Evolutionary conservation across 129 eudicot species (phyloP).

Genomic region (Centaurea solstitialis): DNA sequence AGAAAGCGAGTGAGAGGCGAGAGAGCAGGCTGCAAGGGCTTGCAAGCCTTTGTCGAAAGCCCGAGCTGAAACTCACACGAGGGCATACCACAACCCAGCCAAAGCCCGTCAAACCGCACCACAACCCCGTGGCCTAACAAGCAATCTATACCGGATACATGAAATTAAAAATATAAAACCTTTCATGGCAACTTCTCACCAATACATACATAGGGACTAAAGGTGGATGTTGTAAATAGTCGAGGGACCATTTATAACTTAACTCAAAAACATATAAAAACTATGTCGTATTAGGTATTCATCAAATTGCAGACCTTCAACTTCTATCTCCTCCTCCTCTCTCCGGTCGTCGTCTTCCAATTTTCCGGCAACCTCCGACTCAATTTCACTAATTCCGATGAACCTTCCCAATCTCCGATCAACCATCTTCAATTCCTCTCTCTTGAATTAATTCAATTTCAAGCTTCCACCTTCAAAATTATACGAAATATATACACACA

Average conservation of each 20-base stretch:
- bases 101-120: too few species aligned
- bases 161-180: too few species aligned
- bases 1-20: too few species aligned
- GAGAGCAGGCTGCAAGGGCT: too few species aligned
- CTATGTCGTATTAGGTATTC: slow-evolving; percentile 26
- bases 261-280: neutral
- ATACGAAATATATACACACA: slow-evolving; percentile 2
- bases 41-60: too few species aligned
- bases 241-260: slow-evolving; percentile 10
- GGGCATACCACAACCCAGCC: too few species aligned
- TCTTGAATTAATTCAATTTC: neutral
- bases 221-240: neutral
- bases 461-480: slow-evolving; percentile 5
- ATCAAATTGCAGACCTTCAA: slow-evolving; percentile 19
- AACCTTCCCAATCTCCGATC: neutral
- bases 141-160: too few species aligned
- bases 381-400: neutral
- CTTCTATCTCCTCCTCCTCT: slow-evolving; percentile 11
- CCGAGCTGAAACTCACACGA: too few species aligned
- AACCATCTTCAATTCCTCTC: slow-evolving; percentile 5
- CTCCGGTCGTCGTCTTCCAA: slow-evolving; percentile 18
- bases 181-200: too few species aligned
- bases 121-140: too few species aligned
- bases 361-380: slow-evolving; percentile 5
- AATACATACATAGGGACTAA: neutral